phyloP scores from a whole-genome alignment of 768 basidiomycete species.

The Psilocybe cubensis region DNA sequence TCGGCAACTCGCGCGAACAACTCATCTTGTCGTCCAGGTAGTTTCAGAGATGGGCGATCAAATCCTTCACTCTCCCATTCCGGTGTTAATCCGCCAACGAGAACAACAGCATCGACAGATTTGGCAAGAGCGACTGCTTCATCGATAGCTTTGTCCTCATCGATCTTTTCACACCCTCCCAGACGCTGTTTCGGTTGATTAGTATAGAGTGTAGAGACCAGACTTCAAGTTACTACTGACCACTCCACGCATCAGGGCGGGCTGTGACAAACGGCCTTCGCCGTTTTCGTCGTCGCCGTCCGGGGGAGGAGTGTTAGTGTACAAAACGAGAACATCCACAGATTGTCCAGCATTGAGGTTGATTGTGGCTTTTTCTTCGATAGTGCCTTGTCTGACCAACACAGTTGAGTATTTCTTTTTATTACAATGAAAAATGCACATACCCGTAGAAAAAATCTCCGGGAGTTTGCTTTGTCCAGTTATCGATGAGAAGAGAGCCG shows the following conservation, averaged over 20 bases:
- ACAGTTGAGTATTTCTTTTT: not conserved
- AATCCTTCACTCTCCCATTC: slow-evolving; percentile 83
- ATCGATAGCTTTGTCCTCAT: slow-evolving; percentile 56
- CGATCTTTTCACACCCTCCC: slow-evolving; percentile 67
- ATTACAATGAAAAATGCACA: slow-evolving; percentile 13
- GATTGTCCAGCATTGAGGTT: slow-evolving; percentile 47
- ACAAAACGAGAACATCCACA: slow-evolving; percentile 61
- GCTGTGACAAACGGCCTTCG: slow-evolving; percentile 54
- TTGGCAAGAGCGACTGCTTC: slow-evolving; percentile 59
- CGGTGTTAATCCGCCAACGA: slow-evolving; percentile 63
- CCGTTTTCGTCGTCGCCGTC: slow-evolving; percentile 44
- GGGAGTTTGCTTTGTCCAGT: slow-evolving; percentile 69
- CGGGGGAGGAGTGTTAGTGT: slow-evolving; percentile 62
- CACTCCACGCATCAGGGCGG: slow-evolving; percentile 70
- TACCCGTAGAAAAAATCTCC: slow-evolving; percentile 75
- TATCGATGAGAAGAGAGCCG: slow-evolving; percentile 63
- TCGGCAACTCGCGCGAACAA: slow-evolving; percentile 53
- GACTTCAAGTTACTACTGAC: slow-evolving; percentile 35
- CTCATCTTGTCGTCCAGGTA: slow-evolving; percentile 66
- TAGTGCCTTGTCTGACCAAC: slow-evolving; percentile 56
- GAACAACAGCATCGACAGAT: slow-evolving; percentile 56
- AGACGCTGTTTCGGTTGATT: slow-evolving; percentile 47
- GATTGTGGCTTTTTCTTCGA: slow-evolving; percentile 61
- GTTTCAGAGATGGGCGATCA: slow-evolving; percentile 61
- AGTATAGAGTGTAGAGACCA: not conserved